These are phyloP conservation scores for Ceratobasidium theobromae DNA, from an alignment of 1,284 basidiomycete genomes.

Conservation along the genomic window DNA sequence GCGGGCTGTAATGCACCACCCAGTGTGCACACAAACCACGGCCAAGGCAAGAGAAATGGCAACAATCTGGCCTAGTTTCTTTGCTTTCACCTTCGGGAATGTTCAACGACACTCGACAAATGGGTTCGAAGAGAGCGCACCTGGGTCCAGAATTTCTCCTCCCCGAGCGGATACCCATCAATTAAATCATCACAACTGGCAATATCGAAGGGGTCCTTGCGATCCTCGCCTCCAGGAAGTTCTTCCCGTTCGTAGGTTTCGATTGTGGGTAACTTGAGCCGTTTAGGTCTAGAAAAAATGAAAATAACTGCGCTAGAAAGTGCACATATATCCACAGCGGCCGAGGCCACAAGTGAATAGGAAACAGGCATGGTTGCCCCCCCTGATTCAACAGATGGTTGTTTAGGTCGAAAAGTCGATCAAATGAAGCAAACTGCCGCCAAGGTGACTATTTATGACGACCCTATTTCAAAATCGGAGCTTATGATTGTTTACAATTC, in stretches of 20 bases:
- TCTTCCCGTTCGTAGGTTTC: constrained; percentile 44
- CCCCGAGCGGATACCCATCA: constrained; percentile 76
- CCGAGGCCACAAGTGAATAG: constrained; percentile 61
- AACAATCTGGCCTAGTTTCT: constrained; percentile 5
- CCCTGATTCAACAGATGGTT: background rate
- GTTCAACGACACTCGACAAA: background rate
- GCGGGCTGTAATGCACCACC: background rate
- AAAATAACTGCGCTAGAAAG: constrained; percentile 52
- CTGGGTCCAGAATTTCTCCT: constrained; percentile 67
- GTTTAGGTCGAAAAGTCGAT: no score
- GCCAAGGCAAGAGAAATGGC: background rate
- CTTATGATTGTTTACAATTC: background rate
- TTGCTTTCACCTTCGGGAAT: constrained; percentile 27
- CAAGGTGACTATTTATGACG: background rate
- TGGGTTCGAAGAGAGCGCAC: constrained; percentile 48
- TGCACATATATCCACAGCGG: constrained; percentile 50
- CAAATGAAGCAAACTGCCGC: no score
- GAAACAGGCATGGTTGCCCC: constrained; percentile 41
- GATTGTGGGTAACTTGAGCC: constrained; percentile 55
- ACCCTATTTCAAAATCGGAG: constrained; percentile 9
- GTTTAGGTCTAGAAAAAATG: constrained; percentile 46
- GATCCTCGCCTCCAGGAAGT: constrained; percentile 33
- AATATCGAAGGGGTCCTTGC: constrained; percentile 75
- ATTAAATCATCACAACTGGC: constrained; percentile 65
- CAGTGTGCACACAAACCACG: constrained; percentile 4